Percentiles rank a stretch among this genome's conserved stretches.
phyloP scores from a whole-genome alignment of 1,284 basidiomycete genomes.

The Flammula alnicola region DNA sequence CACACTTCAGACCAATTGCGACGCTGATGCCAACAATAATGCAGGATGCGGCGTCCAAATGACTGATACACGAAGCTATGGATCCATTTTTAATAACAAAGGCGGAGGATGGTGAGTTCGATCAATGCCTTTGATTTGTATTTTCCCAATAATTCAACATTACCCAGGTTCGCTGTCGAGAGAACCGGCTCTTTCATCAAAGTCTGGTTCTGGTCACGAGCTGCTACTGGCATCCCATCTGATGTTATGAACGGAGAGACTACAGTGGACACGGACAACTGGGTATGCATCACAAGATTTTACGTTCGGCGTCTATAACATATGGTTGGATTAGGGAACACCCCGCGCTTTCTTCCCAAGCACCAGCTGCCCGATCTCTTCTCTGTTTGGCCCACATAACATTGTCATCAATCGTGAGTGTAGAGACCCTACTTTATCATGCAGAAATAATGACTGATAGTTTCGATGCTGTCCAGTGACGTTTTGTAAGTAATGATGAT shows the following conservation, averaged over 20 bases:
- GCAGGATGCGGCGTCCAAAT: conserved; percentile 67
- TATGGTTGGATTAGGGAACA: conserved; percentile 44
- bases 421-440: conserved; percentile 1
- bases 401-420: conserved; percentile 65
- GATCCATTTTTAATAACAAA: conserved; percentile 60
- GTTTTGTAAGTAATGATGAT: conserved; percentile 38
- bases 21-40: conserved; percentile 58
- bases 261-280: conserved; percentile 49
- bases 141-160: neutral
- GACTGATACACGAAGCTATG: conserved; percentile 52
- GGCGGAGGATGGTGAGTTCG: conserved; percentile 62
- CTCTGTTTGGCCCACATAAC: conserved; percentile 59
- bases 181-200: conserved; percentile 52
- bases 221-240: conserved; percentile 44
- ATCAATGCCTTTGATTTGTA: neutral
- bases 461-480: conserved; percentile 32
- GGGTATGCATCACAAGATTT: conserved; percentile 40
- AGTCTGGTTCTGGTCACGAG: conserved; percentile 64
- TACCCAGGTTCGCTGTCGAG: conserved; percentile 54
- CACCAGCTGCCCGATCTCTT: conserved; percentile 52
- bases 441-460: conserved; percentile 8
- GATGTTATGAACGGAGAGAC: conserved; percentile 47
- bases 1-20: conserved; percentile 51
- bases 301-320: neutral
- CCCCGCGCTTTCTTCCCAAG: conserved; percentile 62